Conservation (phyloP, 2,329 filamentous ascomycete genomes). For the Fusarium multiceps region DNA sequence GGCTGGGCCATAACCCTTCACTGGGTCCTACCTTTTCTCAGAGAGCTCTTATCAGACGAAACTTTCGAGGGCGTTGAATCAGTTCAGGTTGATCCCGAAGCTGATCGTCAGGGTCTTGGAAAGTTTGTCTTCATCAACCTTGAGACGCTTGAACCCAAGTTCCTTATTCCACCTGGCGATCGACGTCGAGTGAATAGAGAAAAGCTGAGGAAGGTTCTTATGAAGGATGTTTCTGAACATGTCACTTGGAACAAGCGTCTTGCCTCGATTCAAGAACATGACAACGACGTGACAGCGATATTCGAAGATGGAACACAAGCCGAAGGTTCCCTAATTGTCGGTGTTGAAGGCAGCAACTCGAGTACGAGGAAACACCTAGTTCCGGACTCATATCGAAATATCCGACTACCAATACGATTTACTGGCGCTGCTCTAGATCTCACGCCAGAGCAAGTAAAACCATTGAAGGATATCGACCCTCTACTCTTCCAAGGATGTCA, state of each 20-base stretch:
- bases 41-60: conserved; percentile 4
- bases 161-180: conserved; percentile 1
- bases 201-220: conserved; percentile 8
- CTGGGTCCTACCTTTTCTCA: conserved; percentile 1
- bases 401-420: neutral
- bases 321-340: conserved; percentile 2
- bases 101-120: conserved; percentile 10
- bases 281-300: neutral
- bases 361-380: neutral
- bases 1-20: conserved; percentile 21
- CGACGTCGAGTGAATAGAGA: conserved; percentile 16
- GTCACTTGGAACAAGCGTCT: conserved; percentile 12
- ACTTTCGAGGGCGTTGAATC: neutral
- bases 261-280: neutral
- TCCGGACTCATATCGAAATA: conserved; percentile 1
- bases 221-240: neutral
- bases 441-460: conserved; percentile 13
- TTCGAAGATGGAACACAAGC: neutral
- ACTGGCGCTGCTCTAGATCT: conserved; percentile 11
- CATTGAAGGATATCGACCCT: conserved; percentile 5
- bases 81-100: conserved; percentile 12
- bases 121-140: conserved; percentile 14
- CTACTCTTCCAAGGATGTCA: conserved; percentile 12
- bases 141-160: conserved; percentile 6
- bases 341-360: conserved; percentile 16